Conservation (phyloP, 371 early-diverging fungal species). For the Mucor velutinosus region DNA sequence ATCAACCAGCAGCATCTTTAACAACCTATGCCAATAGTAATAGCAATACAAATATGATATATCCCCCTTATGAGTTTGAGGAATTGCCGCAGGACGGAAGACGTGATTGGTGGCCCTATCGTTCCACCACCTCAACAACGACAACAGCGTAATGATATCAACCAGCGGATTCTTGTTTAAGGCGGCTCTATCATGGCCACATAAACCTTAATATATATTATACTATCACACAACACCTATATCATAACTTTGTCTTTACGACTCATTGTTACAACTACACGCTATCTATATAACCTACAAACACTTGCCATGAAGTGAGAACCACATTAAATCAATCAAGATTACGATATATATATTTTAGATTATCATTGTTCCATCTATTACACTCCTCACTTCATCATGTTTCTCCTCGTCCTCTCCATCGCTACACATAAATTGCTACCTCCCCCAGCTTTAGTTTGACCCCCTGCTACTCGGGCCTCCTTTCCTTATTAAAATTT, state of each 20-base stretch:
- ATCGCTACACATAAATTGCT: neutral
- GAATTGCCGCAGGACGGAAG: slow-evolving; percentile 18
- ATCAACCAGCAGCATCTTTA: neutral
- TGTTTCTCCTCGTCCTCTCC: neutral
- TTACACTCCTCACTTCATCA: neutral
- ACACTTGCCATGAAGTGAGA: no score
- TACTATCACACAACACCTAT: neutral
- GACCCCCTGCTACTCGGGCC: neutral
- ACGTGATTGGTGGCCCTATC: slow-evolving; percentile 26
- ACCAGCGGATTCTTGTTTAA: neutral
- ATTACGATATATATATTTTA: neutral
- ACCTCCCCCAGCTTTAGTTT: neutral
- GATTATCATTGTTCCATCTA: neutral
- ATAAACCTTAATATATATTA: neutral
- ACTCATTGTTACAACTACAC: neutral
- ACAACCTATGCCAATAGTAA: neutral
- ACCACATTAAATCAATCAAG: no score
- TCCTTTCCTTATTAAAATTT: neutral
- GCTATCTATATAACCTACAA: neutral
- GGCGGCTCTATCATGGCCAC: neutral
- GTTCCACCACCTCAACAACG: slow-evolving; percentile 23
- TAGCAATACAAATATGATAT: neutral
- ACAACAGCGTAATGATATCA: slow-evolving; percentile 18
- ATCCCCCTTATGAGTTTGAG: slow-evolving; percentile 21
- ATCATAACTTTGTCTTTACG: neutral